A percentile compares a stretch with the other conserved stretches of the same genome.
phyloP scores from a whole-genome alignment of 441 rosid species.

The Arabidopsis hybrid region DNA sequence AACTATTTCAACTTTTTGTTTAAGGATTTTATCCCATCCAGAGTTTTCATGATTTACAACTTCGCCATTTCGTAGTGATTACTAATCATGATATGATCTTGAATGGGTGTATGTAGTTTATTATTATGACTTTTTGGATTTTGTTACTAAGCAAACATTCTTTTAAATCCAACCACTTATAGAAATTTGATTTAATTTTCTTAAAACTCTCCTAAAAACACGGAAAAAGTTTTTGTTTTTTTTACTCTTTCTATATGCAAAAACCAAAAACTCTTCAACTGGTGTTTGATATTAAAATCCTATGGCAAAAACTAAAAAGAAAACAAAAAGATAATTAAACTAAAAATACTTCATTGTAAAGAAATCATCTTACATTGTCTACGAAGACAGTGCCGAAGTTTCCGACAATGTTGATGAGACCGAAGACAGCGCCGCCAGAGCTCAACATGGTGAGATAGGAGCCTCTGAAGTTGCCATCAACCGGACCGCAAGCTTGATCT shows the following conservation, averaged over 20 bases:
- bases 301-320: neutral
- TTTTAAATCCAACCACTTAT: too few species aligned
- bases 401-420: slow-evolving; percentile 87
- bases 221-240: too few species aligned
- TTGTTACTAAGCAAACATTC: too few species aligned
- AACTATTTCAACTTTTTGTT: too few species aligned
- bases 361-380: slow-evolving; percentile 75
- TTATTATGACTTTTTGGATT: too few species aligned
- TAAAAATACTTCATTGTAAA: neutral
- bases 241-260: neutral
- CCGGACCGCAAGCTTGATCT: slow-evolving; percentile 91
- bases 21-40: too few species aligned
- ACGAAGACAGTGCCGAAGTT: slow-evolving; percentile 93
- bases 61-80: too few species aligned
- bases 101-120: too few species aligned
- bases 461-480: slow-evolving; percentile 75
- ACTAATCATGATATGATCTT: too few species aligned
- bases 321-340: neutral
- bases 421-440: slow-evolving; percentile 91
- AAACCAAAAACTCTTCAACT: neutral
- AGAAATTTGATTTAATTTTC: too few species aligned
- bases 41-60: too few species aligned
- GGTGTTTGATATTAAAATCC: neutral
- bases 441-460: slow-evolving; percentile 92
- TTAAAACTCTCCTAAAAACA: too few species aligned